Evolutionary conservation across 768 basidiomycete species (phyloP).

Genomic region (Boletus vinaceobasis): DNA sequence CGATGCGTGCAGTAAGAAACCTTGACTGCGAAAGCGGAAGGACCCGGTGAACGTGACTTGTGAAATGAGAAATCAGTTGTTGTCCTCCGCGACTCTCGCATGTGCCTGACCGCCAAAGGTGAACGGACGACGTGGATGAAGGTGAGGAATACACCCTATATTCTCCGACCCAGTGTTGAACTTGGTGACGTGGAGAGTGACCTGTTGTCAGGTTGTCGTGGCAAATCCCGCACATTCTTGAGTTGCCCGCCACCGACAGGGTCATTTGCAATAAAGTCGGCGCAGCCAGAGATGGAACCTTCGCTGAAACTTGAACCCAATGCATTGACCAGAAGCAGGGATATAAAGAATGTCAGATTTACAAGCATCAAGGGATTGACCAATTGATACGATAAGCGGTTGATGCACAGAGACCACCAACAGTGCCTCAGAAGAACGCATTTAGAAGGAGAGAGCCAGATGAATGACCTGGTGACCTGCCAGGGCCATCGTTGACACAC

Average conservation of each 20-base stretch:
- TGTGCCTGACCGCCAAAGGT: neutral
- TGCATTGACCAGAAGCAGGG: neutral
- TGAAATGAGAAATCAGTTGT: neutral
- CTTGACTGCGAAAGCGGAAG: constrained; percentile 10
- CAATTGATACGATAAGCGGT: neutral
- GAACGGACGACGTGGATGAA: neutral
- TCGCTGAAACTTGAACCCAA: neutral
- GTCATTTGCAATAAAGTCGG: too few species aligned
- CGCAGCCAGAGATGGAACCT: too few species aligned
- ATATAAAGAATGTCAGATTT: constrained; percentile 1
- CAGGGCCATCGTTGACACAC: neutral
- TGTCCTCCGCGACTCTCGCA: neutral
- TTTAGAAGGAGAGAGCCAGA: neutral
- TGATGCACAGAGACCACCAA: neutral
- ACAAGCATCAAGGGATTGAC: constrained; percentile 2
- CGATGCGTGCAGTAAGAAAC: neutral
- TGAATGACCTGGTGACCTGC: neutral
- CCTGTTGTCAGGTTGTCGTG: too few species aligned
- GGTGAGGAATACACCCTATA: neutral
- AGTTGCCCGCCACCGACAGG: too few species aligned
- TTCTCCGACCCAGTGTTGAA: constrained; percentile 3
- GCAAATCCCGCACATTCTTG: too few species aligned
- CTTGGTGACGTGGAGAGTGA: neutral
- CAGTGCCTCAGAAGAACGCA: neutral
- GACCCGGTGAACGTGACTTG: neutral